phyloP scores from a whole-genome alignment of 345 rosid genomes.

The Theobroma cacao region DNA sequence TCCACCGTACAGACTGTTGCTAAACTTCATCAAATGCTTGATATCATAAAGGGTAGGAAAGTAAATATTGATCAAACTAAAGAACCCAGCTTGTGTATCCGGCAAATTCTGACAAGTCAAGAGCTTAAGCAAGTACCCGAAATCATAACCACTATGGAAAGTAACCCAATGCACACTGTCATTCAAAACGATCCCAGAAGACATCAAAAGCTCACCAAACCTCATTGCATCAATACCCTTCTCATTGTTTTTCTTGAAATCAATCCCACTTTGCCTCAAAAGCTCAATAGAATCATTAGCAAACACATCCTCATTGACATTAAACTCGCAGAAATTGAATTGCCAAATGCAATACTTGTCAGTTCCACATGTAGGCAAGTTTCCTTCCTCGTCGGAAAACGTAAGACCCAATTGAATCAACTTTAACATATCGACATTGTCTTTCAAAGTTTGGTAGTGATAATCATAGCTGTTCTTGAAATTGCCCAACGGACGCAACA shows the following conservation, averaged over 20 bases:
- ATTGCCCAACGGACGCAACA: conserved; percentile 61
- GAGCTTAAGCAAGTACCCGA: conserved; percentile 84
- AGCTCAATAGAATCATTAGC: conserved; percentile 84
- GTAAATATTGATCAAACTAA: conserved; percentile 59
- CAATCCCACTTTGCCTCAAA: conserved; percentile 66
- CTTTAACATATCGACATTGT: conserved; percentile 74
- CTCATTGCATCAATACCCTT: conserved; percentile 55
- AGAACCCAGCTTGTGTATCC: conserved; percentile 53
- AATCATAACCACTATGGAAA: conserved; percentile 90
- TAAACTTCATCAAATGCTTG: conserved; percentile 86
- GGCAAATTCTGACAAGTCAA: conserved; percentile 69
- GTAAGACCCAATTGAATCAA: conserved; percentile 87
- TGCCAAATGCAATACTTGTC: conserved; percentile 88
- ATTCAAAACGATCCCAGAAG: conserved; percentile 81
- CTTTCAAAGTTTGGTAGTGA: conserved; percentile 74
- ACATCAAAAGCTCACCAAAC: conserved; percentile 80
- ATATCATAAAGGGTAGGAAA: conserved; percentile 78
- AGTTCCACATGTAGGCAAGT: conserved; percentile 73
- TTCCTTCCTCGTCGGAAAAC: conserved; percentile 68
- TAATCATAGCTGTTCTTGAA: conserved; percentile 67
- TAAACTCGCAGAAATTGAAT: conserved; percentile 80
- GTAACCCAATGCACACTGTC: conserved; percentile 84
- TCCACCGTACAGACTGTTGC: conserved; percentile 86
- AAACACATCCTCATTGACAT: conserved; percentile 54
- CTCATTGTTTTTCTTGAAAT: conserved; percentile 57